Base-by-base conservation (phyloP, 768 basidiomycete species). In the Coprinopsis sp. region DNA sequence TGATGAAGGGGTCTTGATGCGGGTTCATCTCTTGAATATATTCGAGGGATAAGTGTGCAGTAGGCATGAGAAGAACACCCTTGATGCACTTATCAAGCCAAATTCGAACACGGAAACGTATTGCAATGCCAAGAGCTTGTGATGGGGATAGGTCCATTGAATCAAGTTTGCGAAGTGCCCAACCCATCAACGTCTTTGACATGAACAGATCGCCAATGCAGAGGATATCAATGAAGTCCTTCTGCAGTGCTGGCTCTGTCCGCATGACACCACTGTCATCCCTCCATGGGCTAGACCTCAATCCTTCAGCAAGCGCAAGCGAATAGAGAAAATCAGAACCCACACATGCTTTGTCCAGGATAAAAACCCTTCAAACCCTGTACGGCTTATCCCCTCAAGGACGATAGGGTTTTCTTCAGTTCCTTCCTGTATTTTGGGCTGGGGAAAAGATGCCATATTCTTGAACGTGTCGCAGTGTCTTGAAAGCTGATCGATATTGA, bases 341-440 rank as follows among this genome's bases (percentile, higher is more conserved):
- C 33, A 51, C 50, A 19, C 18, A 27, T 51, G 36, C 13, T 21
- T 29, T 5, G 36, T 6, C 46, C 46, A 51, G 8, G 24, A 24
- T n/a, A 51, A 27, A 31, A 51, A 51, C 2, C 43, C 39, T 27
- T 39, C 37, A 13, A 46, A 30, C 27, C 40, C 37, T 21, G 13
- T 4, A 4, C 23, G n/a, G n/a, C 21, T 34, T n/a, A 47, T 24
- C 4, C 27, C 38, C 8, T 11, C 11, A 4, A 51, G 7, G 5
- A 25, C 28, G 24, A 51, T 31, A 3, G 50, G 50, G 19, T 47
- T 46, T 8, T 47, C 37, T 21, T 11, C 25, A 2, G 49, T 46
- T 22, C 49, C 49, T n/a, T 51, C 49, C 14, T 25, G 18, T 19
- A 22, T 24, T 10, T 19, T 11, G 3, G 7, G n/a, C 7, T 27